Percentiles rank a stretch among this genome's conserved stretches.
Evolutionary conservation across 2,329 filamentous ascomycete species (phyloP).

Genomic region (Aspergillus sergii): DNA sequence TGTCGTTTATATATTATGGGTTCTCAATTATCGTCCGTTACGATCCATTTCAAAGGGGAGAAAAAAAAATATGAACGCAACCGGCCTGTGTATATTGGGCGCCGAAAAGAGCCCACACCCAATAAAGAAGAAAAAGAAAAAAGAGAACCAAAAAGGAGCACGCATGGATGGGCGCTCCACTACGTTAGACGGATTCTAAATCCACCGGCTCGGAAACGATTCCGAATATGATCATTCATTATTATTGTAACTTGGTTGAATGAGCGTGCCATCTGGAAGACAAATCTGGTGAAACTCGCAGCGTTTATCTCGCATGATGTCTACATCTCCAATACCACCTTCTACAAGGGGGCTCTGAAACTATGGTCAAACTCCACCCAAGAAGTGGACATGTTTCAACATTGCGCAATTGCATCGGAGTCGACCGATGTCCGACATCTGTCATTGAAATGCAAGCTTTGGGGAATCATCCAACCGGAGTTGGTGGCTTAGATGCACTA

Average conservation of each 20-base stretch:
- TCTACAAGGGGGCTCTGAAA: background rate
- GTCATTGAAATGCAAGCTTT: slow-evolving; percentile 12
- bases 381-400: slow-evolving; percentile 1
- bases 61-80: background rate
- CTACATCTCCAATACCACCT: background rate
- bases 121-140: background rate
- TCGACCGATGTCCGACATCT: slow-evolving; percentile 6
- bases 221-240: background rate
- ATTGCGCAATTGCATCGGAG: slow-evolving; percentile 2
- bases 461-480: slow-evolving; percentile 17
- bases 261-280: background rate
- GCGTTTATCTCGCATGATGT: background rate
- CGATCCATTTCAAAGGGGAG: background rate
- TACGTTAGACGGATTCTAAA: background rate
- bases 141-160: background rate
- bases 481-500: slow-evolving; percentile 15
- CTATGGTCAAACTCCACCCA: background rate
- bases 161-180: background rate
- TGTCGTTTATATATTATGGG: background rate
- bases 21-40: background rate
- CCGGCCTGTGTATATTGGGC: background rate
- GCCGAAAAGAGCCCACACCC: background rate
- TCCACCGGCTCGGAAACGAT: background rate
- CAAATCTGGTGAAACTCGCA: background rate
- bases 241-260: background rate